Percentiles rank a stretch among this genome's conserved stretches.
phyloP scores from a whole-genome alignment of 257 asterid species.

The Solanum peruvianum region DNA sequence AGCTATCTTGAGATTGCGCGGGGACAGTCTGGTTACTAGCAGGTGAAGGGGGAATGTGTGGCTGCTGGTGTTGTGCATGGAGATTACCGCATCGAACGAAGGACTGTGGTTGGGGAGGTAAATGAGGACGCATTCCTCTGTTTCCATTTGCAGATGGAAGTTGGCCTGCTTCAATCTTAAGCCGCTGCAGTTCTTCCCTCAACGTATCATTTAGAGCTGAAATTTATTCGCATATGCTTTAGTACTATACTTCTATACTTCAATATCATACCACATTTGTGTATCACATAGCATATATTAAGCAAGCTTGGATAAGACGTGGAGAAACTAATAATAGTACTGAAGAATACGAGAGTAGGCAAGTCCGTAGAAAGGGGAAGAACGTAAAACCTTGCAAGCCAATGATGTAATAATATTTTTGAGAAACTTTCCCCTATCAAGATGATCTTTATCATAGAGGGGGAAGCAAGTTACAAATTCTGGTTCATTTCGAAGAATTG shows the following conservation, averaged over 20 bases:
- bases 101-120: constrained; percentile 31
- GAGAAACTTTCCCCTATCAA: neutral
- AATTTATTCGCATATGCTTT: neutral
- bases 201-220: constrained; percentile 71
- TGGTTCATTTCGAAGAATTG: neutral
- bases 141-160: constrained; percentile 34
- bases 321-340: neutral
- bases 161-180: constrained; percentile 67
- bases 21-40: constrained; percentile 15
- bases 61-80: constrained; percentile 25
- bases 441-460: neutral
- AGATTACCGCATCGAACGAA: constrained; percentile 30
- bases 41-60: constrained; percentile 20
- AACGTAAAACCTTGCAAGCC: neutral
- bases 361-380: neutral
- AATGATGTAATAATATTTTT: neutral
- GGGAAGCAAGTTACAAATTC: neutral
- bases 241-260: neutral
- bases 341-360: neutral
- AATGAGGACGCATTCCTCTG: constrained; percentile 25
- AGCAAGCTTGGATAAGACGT: neutral
- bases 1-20: constrained; percentile 26
- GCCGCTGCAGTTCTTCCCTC: constrained; percentile 77
- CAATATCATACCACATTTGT: neutral
- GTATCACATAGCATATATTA: neutral